Evolutionary conservation across 768 basidiomycete genomes (phyloP).

Genomic region (Hypholoma fasciculare): DNA sequence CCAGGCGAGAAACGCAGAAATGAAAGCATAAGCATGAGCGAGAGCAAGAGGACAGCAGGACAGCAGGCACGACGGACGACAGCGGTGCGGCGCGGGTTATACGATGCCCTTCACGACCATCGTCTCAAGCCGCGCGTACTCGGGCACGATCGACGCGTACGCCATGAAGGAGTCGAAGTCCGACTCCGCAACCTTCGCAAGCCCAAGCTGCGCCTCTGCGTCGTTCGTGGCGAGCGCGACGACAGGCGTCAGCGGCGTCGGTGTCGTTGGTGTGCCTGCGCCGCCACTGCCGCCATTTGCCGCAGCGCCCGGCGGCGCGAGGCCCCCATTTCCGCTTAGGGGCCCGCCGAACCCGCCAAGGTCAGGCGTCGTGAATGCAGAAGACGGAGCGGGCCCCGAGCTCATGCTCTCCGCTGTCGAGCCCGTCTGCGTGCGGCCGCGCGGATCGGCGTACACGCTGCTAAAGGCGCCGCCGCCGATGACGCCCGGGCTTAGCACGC

Average conservation of each 20-base stretch:
- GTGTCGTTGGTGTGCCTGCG: slow-evolving; percentile 45
- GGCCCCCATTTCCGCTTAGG: background rate
- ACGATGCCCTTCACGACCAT: slow-evolving; percentile 69
- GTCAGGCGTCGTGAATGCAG: slow-evolving; percentile 69
- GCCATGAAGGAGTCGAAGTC: slow-evolving; percentile 85
- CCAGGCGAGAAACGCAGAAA: background rate
- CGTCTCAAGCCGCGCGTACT: slow-evolving; percentile 77
- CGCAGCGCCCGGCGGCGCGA: slow-evolving; percentile 1
- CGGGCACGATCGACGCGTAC: slow-evolving; percentile 83
- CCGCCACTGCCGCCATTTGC: slow-evolving; percentile 25
- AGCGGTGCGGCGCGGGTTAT: background rate
- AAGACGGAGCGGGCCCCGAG: slow-evolving; percentile 31
- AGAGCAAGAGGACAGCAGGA: background rate
- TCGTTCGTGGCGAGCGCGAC: slow-evolving; percentile 72
- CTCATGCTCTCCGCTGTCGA: slow-evolving; percentile 37
- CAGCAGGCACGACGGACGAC: background rate
- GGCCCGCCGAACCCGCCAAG: background rate
- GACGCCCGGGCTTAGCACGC: slow-evolving; percentile 14
- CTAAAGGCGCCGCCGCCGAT: slow-evolving; percentile 29
- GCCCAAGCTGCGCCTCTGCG: slow-evolving; percentile 70
- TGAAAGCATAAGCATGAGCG: slow-evolving; percentile 3
- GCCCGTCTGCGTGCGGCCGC: slow-evolving; percentile 55
- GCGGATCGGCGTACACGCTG: slow-evolving; percentile 18
- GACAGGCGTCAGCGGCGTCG: slow-evolving; percentile 66
- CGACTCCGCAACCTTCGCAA: slow-evolving; percentile 82